Percentiles rank a stretch among this genome's conserved stretches.
These are phyloP conservation scores for Casaregolazyma lundiana DNA, from an alignment of 1,139 yeast species.

Conservation along the genomic window DNA sequence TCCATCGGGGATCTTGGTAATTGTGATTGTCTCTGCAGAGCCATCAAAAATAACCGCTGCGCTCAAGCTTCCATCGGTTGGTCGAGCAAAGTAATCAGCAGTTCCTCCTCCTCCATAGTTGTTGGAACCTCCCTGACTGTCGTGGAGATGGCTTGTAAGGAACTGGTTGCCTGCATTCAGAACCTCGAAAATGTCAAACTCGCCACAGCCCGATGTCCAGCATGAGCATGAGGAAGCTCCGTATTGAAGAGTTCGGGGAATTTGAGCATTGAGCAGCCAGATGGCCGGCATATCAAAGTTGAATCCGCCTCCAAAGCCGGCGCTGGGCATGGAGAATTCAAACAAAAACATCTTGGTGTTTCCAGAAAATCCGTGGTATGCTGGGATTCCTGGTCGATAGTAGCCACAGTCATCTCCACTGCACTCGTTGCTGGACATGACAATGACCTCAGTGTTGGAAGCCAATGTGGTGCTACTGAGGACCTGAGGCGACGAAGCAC, in stretches of 20 bases:
- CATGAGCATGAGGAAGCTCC: slow-evolving; percentile 78
- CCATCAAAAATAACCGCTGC: slow-evolving; percentile 84
- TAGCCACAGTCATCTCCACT: slow-evolving; percentile 69
- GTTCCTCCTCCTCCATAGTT: slow-evolving; percentile 71
- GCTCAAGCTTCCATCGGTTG: slow-evolving; percentile 68
- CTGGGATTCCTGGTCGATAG: slow-evolving; percentile 80
- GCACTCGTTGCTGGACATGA: slow-evolving; percentile 70
- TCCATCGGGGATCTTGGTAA: slow-evolving; percentile 55
- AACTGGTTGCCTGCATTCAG: slow-evolving; percentile 59
- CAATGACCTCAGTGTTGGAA: slow-evolving; percentile 72
- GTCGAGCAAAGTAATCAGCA: slow-evolving; percentile 81
- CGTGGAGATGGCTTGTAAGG: slow-evolving; percentile 79
- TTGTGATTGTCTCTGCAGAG: slow-evolving; percentile 45
- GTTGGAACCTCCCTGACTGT: slow-evolving; percentile 69
- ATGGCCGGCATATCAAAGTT: slow-evolving; percentile 87
- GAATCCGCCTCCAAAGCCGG: slow-evolving; percentile 33
- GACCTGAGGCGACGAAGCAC: slow-evolving; percentile 58
- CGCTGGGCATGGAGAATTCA: slow-evolving; percentile 88
- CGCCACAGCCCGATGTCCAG: slow-evolving; percentile 97
- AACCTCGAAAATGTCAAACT: slow-evolving; percentile 84
- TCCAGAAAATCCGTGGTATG: slow-evolving; percentile 77
- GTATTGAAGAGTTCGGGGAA: slow-evolving; percentile 90
- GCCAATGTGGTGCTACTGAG: slow-evolving; percentile 58
- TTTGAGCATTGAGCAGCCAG: slow-evolving; percentile 90
- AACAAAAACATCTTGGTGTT: slow-evolving; percentile 76